Base-by-base conservation (phyloP, 495 filamentous ascomycete species). In the Aspergillus panamensis region DNA sequence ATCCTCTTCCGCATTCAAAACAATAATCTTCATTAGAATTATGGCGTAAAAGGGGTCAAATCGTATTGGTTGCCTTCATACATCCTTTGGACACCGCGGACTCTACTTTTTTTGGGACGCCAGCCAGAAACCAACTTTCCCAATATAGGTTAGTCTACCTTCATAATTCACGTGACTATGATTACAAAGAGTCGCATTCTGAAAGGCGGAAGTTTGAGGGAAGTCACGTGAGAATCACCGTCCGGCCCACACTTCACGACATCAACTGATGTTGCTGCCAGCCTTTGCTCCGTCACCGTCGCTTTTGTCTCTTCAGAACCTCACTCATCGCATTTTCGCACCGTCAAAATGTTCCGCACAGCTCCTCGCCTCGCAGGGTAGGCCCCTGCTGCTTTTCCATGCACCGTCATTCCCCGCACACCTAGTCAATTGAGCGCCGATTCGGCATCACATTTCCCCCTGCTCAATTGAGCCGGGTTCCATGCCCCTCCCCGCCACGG, bases 281-380 rank as follows among this genome's bases (percentile, higher is more conserved):
- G 51, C 37, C 49, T 61, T 56, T 66, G 56, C 42, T 53, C 60
- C 44, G 57, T 65, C 66, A 69, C 68, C 58, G 62, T 57, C 63
- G 53, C 50, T 58, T 54, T 55, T 62, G 51, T 59, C 52, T 54
- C 66, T 65, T 65, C 61, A 60, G 35, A 53, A 55, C 55, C 60
- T 59, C 63, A 57, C 53, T 64, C 52, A 52, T 72, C 65, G 61
- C 61, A 51, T 58, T 67, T 55, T 53, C 61, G 67, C 48, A 72
- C 67, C 69, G 69, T 62, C 65, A 77, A 69, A 69, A 79, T 79
- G 70, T 72, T 75, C 68, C 76, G 73, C 69, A 77, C 76, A 63
- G 69, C 64, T 60, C 74, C 76, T 67, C 74, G 76, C 56, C 65
- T 77, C 65, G 74, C 74, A 58, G 76, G 74, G 76, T 79, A 75